phyloP scores from a whole-genome alignment of 2,329 filamentous ascomycete genomes.

The Botrytis porri region DNA sequence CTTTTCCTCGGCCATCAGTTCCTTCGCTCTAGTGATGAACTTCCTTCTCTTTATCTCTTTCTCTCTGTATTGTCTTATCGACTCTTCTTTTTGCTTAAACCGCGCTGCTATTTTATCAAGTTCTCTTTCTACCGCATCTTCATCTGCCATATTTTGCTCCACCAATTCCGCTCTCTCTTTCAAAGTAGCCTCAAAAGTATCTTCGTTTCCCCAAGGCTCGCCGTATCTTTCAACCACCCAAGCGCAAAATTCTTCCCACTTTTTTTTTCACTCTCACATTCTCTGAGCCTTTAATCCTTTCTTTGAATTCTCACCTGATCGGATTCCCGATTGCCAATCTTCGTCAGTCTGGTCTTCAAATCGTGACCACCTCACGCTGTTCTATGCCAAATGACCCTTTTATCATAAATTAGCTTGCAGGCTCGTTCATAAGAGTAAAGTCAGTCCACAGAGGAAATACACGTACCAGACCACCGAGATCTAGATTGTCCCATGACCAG shows the following conservation, averaged over 20 bases:
- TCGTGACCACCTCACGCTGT: slow-evolving; percentile 81
- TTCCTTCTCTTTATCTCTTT: not conserved
- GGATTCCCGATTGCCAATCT: slow-evolving; percentile 70
- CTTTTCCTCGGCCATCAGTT: not conserved
- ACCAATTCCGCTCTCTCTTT: not conserved
- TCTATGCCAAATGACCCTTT: slow-evolving; percentile 65
- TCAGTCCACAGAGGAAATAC: not conserved
- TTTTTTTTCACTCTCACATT: slow-evolving; percentile 70
- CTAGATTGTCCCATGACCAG: slow-evolving; percentile 85
- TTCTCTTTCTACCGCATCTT: not conserved
- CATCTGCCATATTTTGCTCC: not conserved
- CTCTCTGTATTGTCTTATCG: not conserved
- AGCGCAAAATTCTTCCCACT: slow-evolving; percentile 84
- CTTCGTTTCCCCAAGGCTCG: not conserved
- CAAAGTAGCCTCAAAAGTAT: not conserved
- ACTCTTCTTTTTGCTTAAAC: not conserved
- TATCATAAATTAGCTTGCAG: slow-evolving; percentile 3
- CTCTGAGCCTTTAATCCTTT: slow-evolving; percentile 64
- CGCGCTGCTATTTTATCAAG: not conserved
- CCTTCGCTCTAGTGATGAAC: not conserved
- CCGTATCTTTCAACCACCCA: slow-evolving; percentile 78
- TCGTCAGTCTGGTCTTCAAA: slow-evolving; percentile 73
- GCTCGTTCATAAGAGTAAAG: not conserved
- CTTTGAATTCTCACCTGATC: slow-evolving; percentile 63
- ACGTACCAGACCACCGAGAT: slow-evolving; percentile 76